Evolutionary conservation across 2,329 filamentous ascomycete species (phyloP), one percentile per base, ranked within the genome.

Genomic region (Botryotinia convoluta): DNA sequence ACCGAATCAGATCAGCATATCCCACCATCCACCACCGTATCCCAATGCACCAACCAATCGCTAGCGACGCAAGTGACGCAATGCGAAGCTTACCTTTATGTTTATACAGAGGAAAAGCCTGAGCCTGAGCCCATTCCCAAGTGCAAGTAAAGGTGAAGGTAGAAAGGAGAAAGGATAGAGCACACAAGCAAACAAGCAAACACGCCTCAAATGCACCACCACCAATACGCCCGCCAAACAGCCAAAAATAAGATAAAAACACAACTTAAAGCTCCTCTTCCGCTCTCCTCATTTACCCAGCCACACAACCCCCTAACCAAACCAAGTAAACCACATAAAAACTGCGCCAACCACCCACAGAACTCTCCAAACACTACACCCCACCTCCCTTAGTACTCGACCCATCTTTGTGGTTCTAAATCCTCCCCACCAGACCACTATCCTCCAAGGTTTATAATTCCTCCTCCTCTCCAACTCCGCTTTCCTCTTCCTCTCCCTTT

Each of bases 311-410:
- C 63, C 37, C 57, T 70, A 74, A 14, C 74, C 71, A 64, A 67
- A 75, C 73, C 67, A 76, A 65, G 63, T 61, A 29, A 75, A 71
- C 73, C 74, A 75, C 42, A 76, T 35, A 69, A 75, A 77, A 16
- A 75, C 64, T 1, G n/a, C 42, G 0, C 75, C 62, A 44, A 72
- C 75, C 2, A 76, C 62, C 85, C 87, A 89, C 9, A 85, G 85
- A 5, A 94, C 90, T 65, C 87, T 85, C 83, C 88, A 89, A 29
- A 90, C 78, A 62, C 88, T 90, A 14, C 84, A 86, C 82, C 85
- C 86, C 54, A 94, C 82, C 81, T 95, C 92, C 39, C 85, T 84
- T 45, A 84, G 80, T 9, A 92, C 86, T 7, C 88, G 80, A 1
- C 81, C 80, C 4, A 87, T 80, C 35, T 81, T 83, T 69, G 83